phyloP scores from a whole-genome alignment of 768 basidiomycete species.

The Boletus rubropictus region DNA sequence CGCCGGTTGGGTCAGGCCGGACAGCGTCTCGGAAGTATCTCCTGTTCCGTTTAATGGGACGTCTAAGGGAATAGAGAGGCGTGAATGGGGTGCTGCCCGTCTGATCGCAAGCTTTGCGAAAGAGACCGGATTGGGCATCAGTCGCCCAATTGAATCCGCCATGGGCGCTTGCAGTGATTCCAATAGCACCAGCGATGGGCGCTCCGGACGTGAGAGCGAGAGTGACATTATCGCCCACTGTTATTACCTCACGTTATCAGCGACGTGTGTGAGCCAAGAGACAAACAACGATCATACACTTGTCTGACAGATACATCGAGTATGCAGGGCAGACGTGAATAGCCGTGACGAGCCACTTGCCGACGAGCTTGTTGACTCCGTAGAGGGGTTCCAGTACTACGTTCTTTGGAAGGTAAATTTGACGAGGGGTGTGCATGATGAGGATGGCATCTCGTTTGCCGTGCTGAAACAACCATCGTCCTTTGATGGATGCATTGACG shows the following conservation, averaged over 20 bases:
- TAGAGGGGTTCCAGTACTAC: constrained; percentile 25
- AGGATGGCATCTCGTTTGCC: constrained; percentile 29
- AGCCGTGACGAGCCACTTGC: constrained; percentile 27
- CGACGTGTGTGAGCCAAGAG: too few species aligned
- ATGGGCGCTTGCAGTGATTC: neutral
- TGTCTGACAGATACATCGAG: constrained; percentile 31
- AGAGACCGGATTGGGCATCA: constrained; percentile 11
- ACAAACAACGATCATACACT: constrained; percentile 5
- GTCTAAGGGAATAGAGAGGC: constrained; percentile 14
- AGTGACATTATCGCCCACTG: constrained; percentile 20
- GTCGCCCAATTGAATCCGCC: constrained; percentile 15
- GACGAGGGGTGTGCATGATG: constrained; percentile 28
- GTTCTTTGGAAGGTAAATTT: constrained; percentile 13
- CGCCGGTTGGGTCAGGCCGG: too few species aligned
- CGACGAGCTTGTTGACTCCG: constrained; percentile 20
- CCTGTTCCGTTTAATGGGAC: constrained; percentile 6
- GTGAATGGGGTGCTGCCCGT: constrained; percentile 9
- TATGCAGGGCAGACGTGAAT: constrained; percentile 28
- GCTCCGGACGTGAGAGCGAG: constrained; percentile 17
- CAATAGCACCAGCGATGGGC: constrained; percentile 1
- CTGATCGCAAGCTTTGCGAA: constrained; percentile 18
- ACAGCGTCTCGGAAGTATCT: constrained; percentile 9
- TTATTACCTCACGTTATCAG: neutral
- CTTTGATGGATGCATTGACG: constrained; percentile 27
- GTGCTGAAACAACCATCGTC: constrained; percentile 27